Base-by-base conservation (phyloP, 768 basidiomycete species). In the Boletus coccyginus region DNA sequence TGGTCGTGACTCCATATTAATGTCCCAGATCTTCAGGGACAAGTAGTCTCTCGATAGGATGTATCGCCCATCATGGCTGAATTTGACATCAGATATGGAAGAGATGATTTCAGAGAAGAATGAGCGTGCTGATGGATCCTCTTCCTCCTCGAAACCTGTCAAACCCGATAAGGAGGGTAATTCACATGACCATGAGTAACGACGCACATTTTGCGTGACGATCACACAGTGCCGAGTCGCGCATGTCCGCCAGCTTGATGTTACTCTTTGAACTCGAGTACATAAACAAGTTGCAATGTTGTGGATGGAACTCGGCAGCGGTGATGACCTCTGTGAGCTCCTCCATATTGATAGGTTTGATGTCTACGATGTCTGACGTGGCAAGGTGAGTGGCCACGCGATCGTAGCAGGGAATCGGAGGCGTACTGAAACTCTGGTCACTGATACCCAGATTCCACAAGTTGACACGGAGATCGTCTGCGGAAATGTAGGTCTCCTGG, bases 81-180 rank as follows among this genome's bases (percentile, higher is more conserved):
- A 99, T 75, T 98, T 97, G 74, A 99, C 96, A 74, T 99, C 97
- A 46, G 96, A 98, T 68, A 99, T 98, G 35, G 96, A 98, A 1
- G 97, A 98, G 58, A 99, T 98, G 67, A 98, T 99, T 76, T 99
- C 97, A 2, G 94, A 97, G 75, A 99, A 99, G 83, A 99, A 99
- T 14, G 97, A 98, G 60, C 97, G 90, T 60, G 92, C 90, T 52
- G 92, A 85, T 44, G 95, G 96, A 69, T 99, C 97, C 72, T 99
- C 97, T 66, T 98, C 96, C 72, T 99, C 97, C 73, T 99, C 97
- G 64, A 95, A 99, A 73, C 92, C 96, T 98, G 75, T 21, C 46
- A 41, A 59, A 53, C 48, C 51, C 52, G 59, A 40, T 65, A 50
- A 60, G 60, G 59, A 50, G 29, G 41, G 36, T 12, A 40, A 48